Evolutionary conservation across 441 rosid genomes (phyloP), one percentile per base, ranked within the genome.

Genomic region (Daphne laureola): DNA sequence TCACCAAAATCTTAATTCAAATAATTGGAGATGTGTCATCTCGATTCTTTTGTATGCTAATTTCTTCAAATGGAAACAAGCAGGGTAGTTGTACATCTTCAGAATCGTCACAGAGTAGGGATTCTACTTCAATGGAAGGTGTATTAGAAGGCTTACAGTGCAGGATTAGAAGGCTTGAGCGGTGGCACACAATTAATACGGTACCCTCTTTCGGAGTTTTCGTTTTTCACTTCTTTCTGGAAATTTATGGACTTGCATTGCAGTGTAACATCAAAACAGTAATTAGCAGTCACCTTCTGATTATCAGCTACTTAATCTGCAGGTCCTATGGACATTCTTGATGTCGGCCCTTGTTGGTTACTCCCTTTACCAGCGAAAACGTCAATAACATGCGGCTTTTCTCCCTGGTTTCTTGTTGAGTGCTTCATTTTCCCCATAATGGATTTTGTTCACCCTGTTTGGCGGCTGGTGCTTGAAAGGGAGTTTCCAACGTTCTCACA

Each of bases 301-400:
- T 43, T 51, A 18, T 12, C 16, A 3, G 11, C 47, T 59, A 15
- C 40, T 18, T 17, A 14, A 38, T 43, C 14, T 15, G 72, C 84
- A 94, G 99, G 96, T 94, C 36, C 67, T 90, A 9, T 90, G 96
- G 99, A 88, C 99, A 2, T 90, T 94, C 69, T 58, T 90, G 55
- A 94, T 94, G 96, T 94, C 98, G 54, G 95, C 99, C 17, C 78
- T 90, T 45, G 86, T 90, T 67, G 99, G 98, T 43, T 90, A 90
- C 72, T 84, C 98, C 12, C 96, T 94, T 66, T 94, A 94, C 80
- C 99, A 81, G 65, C 76, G 91, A 76, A 87, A 74, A 79, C 92
- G 82, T 42, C 92, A 65, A 23, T 87, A 71, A 78, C 57, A 8
- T 12, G 46, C 11, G 38, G 38, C 38, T 31, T 31, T 31, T 21